Evolutionary conservation across 2,329 filamentous ascomycete genomes (phyloP), one percentile per base, ranked within the genome.

Genomic region (Thermochaetoides dissita): DNA sequence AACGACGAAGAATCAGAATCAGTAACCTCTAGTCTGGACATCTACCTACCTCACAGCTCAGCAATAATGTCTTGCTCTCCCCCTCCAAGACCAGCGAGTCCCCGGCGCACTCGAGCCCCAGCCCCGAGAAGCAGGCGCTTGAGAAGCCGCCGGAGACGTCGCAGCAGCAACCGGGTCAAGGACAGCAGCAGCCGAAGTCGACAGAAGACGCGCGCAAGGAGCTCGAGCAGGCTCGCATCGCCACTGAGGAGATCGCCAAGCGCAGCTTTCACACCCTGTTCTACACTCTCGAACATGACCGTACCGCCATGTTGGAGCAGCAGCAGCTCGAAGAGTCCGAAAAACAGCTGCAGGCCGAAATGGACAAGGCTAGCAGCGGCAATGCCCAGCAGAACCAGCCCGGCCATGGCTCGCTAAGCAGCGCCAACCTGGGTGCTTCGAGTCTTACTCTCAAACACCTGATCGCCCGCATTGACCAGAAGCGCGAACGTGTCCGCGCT

Each of bases 301-400:
- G 85, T 42, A 86, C 89, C 54, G 91, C 91, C 38, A 96, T 98
- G 91, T 65, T 96, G 44, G 91, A 98, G 61, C 91, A 98, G 62
- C 87, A 96, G 61, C 86, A 89, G 60, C 72, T 98, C 28, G 91
- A 98, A 57, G 91, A 96, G 60, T 87, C 93, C 1, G 91, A 98
- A 60, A 83, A 93, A 58, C 87, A 94, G 59, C 81, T 96, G 8
- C 89, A 96, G 60, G 88, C 88, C 10, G 91, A 98, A 63, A 91
- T 94, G 71, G 87, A 88, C 41, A 73, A 79, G 55, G 74, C 72
- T 41, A 72, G 62, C 43, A 66, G 65, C 46, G 66, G 65, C 49
- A 69, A 69, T 46, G 64, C 66, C 40, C 66, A 65, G 17, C 65
- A 68, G 32, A 67, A 68, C 10, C 74, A 77, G 50, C 17, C 17